phyloP scores from a whole-genome alignment of 1,284 basidiomycete species.

The Ceratobasidium papillatum region DNA sequence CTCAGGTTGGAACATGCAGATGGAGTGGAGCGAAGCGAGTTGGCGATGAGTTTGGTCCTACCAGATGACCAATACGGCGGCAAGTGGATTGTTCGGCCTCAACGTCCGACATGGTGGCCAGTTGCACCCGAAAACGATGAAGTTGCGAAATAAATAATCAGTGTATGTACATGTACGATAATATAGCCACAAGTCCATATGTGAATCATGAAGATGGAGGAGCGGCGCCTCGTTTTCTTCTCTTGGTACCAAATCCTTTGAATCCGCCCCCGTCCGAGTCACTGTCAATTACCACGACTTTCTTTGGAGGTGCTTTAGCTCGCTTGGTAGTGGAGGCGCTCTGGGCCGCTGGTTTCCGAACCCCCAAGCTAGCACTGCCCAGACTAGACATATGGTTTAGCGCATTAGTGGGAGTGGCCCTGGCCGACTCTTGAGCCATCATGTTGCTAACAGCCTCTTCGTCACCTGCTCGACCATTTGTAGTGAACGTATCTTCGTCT shows the following conservation, averaged over 20 bases:
- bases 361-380: constrained; percentile 21
- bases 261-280: constrained; percentile 37
- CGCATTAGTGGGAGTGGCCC: background rate
- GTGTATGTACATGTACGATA: background rate
- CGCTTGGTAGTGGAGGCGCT: constrained; percentile 14
- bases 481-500: constrained; percentile 12
- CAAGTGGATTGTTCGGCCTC: constrained; percentile 61
- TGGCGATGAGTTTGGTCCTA: constrained; percentile 53
- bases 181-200: background rate
- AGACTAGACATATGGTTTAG: constrained; percentile 34
- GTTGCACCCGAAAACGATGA: background rate
- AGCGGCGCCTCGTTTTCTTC: constrained; percentile 22
- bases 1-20: constrained; percentile 72
- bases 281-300: constrained; percentile 30
- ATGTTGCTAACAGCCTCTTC: constrained; percentile 34
- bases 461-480: constrained; percentile 10
- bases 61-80: constrained; percentile 46
- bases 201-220: constrained; percentile 23
- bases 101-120: constrained; percentile 80
- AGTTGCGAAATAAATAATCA: background rate
- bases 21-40: constrained; percentile 51
- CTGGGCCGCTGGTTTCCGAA: constrained; percentile 7
- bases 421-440: constrained; percentile 23
- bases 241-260: constrained; percentile 37
- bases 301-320: constrained; percentile 8